Conservation (phyloP, 2,329 filamentous ascomycete species). For the Neofusicoccum laricinum region DNA sequence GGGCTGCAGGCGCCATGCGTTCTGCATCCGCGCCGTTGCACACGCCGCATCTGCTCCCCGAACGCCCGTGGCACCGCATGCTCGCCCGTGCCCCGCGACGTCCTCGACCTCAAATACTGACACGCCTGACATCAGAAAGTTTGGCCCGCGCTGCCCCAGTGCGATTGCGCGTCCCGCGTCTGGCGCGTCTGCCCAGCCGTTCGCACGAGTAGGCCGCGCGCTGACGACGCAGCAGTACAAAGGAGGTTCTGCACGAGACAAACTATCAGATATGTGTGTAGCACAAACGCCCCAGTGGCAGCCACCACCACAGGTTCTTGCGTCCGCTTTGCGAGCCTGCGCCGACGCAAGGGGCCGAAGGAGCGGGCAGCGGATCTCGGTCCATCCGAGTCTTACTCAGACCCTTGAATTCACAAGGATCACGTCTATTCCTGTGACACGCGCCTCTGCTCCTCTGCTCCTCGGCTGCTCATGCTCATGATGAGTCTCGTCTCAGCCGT, state of each 20-base stretch:
- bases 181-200: background rate
- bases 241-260: slow-evolving; percentile 1
- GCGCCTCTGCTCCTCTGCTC: background rate
- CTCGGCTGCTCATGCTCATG: background rate
- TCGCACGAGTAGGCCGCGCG: background rate
- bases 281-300: background rate
- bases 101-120: slow-evolving; percentile 1
- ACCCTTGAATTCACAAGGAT: slow-evolving; percentile 3
- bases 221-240: background rate
- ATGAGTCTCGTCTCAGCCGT: slow-evolving; percentile 9
- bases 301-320: background rate
- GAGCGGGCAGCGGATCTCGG: background rate
- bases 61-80: background rate
- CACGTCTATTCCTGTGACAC: slow-evolving; percentile 11
- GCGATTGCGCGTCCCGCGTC: background rate
- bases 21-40: slow-evolving; percentile 1
- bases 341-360: slow-evolving; percentile 10
- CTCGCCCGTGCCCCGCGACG: background rate
- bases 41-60: background rate
- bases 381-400: slow-evolving; percentile 10
- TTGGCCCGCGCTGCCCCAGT: background rate
- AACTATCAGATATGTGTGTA: background rate
- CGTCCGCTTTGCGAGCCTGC: background rate
- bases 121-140: slow-evolving; percentile 9
- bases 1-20: background rate